phyloP scores from a whole-genome alignment of 768 basidiomycete species.

The Amanita fuliginea region DNA sequence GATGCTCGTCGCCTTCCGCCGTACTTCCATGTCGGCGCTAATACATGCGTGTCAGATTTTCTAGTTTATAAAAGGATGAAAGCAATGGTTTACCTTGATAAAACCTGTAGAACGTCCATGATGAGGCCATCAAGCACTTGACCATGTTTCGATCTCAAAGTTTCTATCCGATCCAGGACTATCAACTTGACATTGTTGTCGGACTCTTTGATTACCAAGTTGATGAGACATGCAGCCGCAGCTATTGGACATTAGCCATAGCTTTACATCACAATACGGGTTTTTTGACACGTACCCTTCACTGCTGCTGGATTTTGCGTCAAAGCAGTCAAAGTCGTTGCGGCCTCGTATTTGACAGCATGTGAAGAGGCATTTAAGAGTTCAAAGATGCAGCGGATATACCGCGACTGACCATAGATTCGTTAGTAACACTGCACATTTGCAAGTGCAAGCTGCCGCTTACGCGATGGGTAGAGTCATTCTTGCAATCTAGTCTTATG shows the following conservation, averaged over 20 bases:
- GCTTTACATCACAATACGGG: neutral
- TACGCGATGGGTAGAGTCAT: constrained; percentile 74
- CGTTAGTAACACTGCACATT: constrained; percentile 1
- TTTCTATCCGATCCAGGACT: constrained; percentile 84
- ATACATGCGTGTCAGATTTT: neutral
- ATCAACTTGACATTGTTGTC: constrained; percentile 99
- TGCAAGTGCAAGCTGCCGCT: constrained; percentile 16
- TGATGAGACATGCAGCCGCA: constrained; percentile 81
- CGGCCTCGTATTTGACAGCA: constrained; percentile 96
- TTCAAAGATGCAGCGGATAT: constrained; percentile 90
- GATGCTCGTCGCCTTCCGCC: constrained; percentile 82
- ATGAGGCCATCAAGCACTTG: constrained; percentile 83
- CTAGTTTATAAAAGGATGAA: neutral
- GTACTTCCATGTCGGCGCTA: constrained; percentile 94
- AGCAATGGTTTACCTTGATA: constrained; percentile 47
- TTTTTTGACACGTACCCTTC: constrained; percentile 47
- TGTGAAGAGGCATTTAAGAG: constrained; percentile 82
- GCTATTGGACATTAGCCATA: constrained; percentile 33
- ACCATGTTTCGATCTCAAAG: constrained; percentile 74
- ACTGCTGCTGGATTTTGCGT: constrained; percentile 95
- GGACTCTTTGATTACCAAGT: constrained; percentile 86
- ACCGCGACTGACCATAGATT: constrained; percentile 54
- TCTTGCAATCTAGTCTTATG: constrained; percentile 81
- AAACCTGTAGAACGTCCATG: constrained; percentile 90
- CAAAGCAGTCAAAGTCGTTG: constrained; percentile 84